Percentiles rank a stretch among this genome's conserved stretches.
Conservation (phyloP, 192 early-diverging fungal species). For the Coemansia sp. region DNA sequence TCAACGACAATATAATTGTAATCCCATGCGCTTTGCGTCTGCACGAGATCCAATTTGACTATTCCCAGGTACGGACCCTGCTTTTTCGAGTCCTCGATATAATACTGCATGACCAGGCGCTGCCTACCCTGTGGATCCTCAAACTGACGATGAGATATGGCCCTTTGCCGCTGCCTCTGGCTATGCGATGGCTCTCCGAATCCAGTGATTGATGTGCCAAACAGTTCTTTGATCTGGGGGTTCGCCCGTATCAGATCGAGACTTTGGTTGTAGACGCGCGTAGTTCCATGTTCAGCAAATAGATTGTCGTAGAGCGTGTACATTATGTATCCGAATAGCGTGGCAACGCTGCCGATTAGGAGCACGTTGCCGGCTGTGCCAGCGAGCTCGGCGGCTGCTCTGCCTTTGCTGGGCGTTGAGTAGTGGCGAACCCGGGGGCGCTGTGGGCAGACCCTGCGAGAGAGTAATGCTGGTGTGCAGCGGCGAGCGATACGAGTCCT, state of each 20-base stretch:
- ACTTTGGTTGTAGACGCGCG: conserved; percentile 50
- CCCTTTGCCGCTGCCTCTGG: conserved; percentile 42
- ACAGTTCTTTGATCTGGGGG: conserved; percentile 34
- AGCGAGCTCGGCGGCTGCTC: conserved; percentile 9
- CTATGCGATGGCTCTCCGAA: conserved; percentile 53
- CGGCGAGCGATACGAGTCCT: background rate
- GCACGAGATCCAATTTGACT: conserved; percentile 25
- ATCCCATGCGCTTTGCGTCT: conserved; percentile 31
- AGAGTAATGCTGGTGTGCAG: background rate
- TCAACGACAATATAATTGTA: conserved; percentile 49
- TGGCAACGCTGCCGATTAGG: conserved; percentile 38
- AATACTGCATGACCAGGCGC: conserved; percentile 38
- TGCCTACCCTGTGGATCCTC: conserved; percentile 21
- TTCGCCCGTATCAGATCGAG: conserved; percentile 45
- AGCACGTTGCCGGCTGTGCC: conserved; percentile 35
- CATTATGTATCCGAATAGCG: conserved; percentile 44
- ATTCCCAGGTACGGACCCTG: conserved; percentile 18
- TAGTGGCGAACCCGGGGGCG: background rate
- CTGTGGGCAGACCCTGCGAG: background rate
- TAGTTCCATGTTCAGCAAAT: conserved; percentile 36
- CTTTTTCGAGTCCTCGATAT: conserved; percentile 24
- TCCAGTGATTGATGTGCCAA: conserved; percentile 24
- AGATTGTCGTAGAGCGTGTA: conserved; percentile 54
- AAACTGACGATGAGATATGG: conserved; percentile 38
- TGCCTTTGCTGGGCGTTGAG: background rate